These are phyloP conservation scores for Globisporangium echinulatum DNA, from an alignment of 352 stramenopile genomes.

Conservation along the genomic window DNA sequence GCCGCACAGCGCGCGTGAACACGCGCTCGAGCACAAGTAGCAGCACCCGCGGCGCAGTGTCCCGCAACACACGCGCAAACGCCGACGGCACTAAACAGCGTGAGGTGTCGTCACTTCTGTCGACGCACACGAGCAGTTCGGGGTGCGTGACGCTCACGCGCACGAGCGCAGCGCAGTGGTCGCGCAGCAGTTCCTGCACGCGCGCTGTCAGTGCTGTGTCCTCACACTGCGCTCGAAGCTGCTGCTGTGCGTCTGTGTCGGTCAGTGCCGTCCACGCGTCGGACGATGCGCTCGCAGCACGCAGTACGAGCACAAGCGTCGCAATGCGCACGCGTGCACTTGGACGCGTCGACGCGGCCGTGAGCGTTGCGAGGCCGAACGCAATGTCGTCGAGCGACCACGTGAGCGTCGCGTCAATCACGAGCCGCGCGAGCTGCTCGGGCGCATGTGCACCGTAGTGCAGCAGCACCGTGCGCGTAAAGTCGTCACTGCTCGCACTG, in stretches of 20 bases:
- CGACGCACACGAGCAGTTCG: constrained; percentile 41
- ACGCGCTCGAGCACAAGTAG: constrained; percentile 50
- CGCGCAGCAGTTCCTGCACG: constrained; percentile 30
- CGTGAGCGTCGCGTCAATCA: constrained; percentile 62
- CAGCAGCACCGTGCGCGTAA: constrained; percentile 58
- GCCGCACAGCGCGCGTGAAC: constrained; percentile 40
- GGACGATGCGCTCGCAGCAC: constrained; percentile 20
- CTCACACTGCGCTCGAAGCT: constrained; percentile 18
- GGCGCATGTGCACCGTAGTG: constrained; percentile 75
- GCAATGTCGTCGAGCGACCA: constrained; percentile 69
- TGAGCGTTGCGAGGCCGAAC: constrained; percentile 54
- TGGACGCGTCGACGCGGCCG: constrained; percentile 29
- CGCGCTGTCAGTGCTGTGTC: constrained; percentile 29
- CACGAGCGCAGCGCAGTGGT: constrained; percentile 42
- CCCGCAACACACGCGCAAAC: constrained; percentile 37
- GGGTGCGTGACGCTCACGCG: constrained; percentile 56
- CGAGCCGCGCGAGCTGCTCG: constrained; percentile 60
- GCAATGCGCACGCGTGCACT: constrained; percentile 57
- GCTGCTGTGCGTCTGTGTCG: neutral
- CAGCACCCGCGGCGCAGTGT: constrained; percentile 34
- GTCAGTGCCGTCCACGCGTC: constrained; percentile 27
- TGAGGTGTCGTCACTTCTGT: neutral
- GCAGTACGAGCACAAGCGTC: constrained; percentile 55
- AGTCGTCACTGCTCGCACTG: constrained; percentile 11
- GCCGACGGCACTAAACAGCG: constrained; percentile 28